Percentiles rank a stretch among this genome's conserved stretches.
Evolutionary conservation across 2,329 filamentous ascomycete species (phyloP).

Genomic region (Dactylella cylindrospora): DNA sequence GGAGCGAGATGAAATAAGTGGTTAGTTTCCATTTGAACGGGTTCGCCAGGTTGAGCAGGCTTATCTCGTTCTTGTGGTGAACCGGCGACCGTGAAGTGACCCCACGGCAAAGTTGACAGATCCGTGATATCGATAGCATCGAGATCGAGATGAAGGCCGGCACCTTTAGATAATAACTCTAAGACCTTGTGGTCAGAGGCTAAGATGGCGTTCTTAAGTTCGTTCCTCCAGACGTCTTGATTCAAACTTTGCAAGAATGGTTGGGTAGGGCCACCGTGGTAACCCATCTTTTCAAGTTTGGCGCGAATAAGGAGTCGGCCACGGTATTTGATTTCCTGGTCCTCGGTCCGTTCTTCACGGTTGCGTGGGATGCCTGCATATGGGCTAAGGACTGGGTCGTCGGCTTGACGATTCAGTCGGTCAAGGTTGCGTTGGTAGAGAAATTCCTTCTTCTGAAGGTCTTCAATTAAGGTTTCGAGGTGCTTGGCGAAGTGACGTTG

Average conservation of each 20-base stretch:
- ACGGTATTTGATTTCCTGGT: slow-evolving; percentile 16
- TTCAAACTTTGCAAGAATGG: slow-evolving; percentile 13
- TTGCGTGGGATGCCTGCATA: slow-evolving; percentile 8
- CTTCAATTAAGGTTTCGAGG: slow-evolving; percentile 3
- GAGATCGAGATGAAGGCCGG: slow-evolving; percentile 6
- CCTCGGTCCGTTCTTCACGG: slow-evolving; percentile 9
- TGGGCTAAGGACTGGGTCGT: slow-evolving; percentile 19
- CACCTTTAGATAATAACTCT: background rate
- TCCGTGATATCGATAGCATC: slow-evolving; percentile 9
- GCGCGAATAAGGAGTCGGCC: slow-evolving; percentile 14
- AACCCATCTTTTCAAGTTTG: slow-evolving; percentile 21
- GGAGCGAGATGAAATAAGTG: too few relatives aligned
- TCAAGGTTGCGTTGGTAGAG: slow-evolving; percentile 14
- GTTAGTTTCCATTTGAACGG: too few relatives aligned
- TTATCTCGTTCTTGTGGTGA: too few relatives aligned
- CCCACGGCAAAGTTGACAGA: slow-evolving; percentile 17
- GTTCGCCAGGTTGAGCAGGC: too few relatives aligned
- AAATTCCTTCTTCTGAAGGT: slow-evolving; percentile 20
- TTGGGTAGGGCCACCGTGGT: slow-evolving; percentile 5
- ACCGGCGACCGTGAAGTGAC: slow-evolving; percentile 13
- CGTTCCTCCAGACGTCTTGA: slow-evolving; percentile 11
- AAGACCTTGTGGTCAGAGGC: slow-evolving; percentile 5
- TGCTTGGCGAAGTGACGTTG: slow-evolving; percentile 9
- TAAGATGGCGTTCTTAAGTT: slow-evolving; percentile 18
- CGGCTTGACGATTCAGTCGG: slow-evolving; percentile 12